Evolutionary conservation across 495 filamentous ascomycete genomes (phyloP).

Genomic region (Pseudotulostoma volvatum): DNA sequence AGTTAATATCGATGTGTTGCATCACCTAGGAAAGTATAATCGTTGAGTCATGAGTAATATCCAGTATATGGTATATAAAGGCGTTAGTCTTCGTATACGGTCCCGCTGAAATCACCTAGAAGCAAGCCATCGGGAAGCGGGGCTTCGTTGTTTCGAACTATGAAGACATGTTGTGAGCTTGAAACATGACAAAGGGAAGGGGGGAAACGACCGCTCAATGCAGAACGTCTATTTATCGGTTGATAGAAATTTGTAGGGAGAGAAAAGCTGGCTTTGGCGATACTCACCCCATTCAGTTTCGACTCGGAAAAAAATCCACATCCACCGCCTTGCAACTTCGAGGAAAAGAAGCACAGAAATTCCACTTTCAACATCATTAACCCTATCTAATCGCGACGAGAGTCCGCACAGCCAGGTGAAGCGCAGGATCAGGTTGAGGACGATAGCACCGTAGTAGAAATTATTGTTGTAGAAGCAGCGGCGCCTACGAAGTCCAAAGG

Average conservation of each 20-base stretch:
- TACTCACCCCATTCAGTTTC: slow-evolving; percentile 76
- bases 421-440: slow-evolving; percentile 60
- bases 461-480: slow-evolving; percentile 50
- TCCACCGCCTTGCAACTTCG: slow-evolving; percentile 77
- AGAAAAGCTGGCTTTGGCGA: too few relatives aligned
- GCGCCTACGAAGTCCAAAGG: slow-evolving; percentile 60
- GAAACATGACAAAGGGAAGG: too few relatives aligned
- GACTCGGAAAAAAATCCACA: slow-evolving; percentile 92
- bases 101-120: slow-evolving; percentile 35
- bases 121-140: slow-evolving; percentile 37
- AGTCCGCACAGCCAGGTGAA: slow-evolving; percentile 86
- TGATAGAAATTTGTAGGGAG: neutral
- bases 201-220: too few relatives aligned
- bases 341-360: slow-evolving; percentile 78
- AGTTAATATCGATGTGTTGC: too few relatives aligned
- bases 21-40: too few relatives aligned
- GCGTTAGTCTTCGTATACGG: slow-evolving; percentile 32
- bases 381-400: slow-evolving; percentile 57
- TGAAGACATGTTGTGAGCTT: slow-evolving; percentile 8
- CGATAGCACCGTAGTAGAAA: slow-evolving; percentile 70
- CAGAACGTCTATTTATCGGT: too few relatives aligned
- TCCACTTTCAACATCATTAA: slow-evolving; percentile 68
- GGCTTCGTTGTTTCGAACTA: slow-evolving; percentile 39
- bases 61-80: too few relatives aligned
- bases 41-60: too few relatives aligned